Percentiles rank a stretch among this genome's conserved stretches.
phyloP scores from a whole-genome alignment of 1,139 yeast species.

The Taiozyma onychis region DNA sequence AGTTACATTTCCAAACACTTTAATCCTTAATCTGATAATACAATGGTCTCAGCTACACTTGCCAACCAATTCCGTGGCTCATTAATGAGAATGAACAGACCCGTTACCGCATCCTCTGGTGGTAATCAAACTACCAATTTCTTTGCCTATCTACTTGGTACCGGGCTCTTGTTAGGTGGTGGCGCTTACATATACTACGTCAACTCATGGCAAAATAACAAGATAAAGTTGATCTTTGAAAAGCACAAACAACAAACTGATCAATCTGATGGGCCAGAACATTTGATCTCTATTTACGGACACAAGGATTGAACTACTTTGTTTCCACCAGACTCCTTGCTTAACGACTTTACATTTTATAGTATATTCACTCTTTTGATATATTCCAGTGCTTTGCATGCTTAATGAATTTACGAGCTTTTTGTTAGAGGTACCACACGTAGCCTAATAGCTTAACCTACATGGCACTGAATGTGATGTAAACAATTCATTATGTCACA shows the following conservation, averaged over 20 bases:
- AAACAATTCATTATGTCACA: neutral
- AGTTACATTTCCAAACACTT: neutral
- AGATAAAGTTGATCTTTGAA: constrained; percentile 20
- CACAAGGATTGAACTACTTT: neutral
- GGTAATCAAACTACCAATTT: constrained; percentile 8
- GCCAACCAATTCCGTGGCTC: constrained; percentile 19
- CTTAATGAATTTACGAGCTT: neutral
- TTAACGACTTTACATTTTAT: neutral
- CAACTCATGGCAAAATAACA: constrained; percentile 21
- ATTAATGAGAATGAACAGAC: constrained; percentile 16
- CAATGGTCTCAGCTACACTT: constrained; percentile 21
- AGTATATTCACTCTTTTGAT: neutral
- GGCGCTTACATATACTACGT: constrained; percentile 16
- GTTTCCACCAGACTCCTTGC: neutral
- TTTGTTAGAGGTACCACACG: neutral
- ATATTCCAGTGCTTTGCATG: neutral
- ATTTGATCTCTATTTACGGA: constrained; percentile 1
- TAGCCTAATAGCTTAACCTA: neutral
- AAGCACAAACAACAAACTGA: constrained; percentile 5
- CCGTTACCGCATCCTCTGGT: constrained; percentile 10
- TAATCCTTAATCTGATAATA: neutral
- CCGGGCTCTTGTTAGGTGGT: constrained; percentile 12
- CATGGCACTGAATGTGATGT: neutral
- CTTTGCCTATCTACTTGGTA: constrained; percentile 14
- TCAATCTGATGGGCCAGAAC: constrained; percentile 1